Evolutionary conservation across 176 grass and related monocot species (phyloP), one percentile per base, ranked within the genome.

Genomic region (Ensete ventricosum): DNA sequence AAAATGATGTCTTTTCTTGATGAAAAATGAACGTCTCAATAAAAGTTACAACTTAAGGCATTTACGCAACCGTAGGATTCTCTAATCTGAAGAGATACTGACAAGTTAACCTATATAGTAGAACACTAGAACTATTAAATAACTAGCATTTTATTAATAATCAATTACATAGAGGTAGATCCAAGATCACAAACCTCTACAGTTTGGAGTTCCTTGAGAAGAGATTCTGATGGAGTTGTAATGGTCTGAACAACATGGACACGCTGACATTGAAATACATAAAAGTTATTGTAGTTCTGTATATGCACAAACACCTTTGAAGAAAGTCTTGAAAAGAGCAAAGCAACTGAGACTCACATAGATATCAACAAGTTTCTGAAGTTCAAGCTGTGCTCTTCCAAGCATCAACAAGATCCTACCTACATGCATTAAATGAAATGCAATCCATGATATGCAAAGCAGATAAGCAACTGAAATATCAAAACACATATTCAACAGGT

Each of bases 121-220:
- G 4, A 14, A 24, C 11, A 43, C 34, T 16, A 55, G 4, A 14
- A 24, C 11, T 2, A 55, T 29, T 11, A 22, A 54, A 16, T 21
- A 52, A 51, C 34, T 12, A 3, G 34, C 4, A 54, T 52, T 2
- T 68, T 51, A 57, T 27, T 84, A 79, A 16, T 52, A 79, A 81
- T 54, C 3, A 67, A 43, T 43, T 43, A 5, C 34, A 43, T 64
- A 90, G 69, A 79, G 53, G 51, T 82, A 17, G 79, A 16, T 67
- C 20, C 67, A 75, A 76, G 53, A 76, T n/a, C 81, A 52, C 77
- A 68, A 81, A 97, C 94, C 95, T 98, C 95, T 66, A 98, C 90
- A 78, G 83, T 92, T 86, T 98, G 90, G 78, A 98, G 84, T 75
- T 98, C 95, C 82, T 91, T 98, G 74, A 94, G 90, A 89, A 98